A percentile compares a stretch with the other conserved stretches of the same genome.
These are phyloP conservation scores for Stylonectria norvegica DNA, from an alignment of 2,329 filamentous ascomycete genomes.

Conservation along the genomic window DNA sequence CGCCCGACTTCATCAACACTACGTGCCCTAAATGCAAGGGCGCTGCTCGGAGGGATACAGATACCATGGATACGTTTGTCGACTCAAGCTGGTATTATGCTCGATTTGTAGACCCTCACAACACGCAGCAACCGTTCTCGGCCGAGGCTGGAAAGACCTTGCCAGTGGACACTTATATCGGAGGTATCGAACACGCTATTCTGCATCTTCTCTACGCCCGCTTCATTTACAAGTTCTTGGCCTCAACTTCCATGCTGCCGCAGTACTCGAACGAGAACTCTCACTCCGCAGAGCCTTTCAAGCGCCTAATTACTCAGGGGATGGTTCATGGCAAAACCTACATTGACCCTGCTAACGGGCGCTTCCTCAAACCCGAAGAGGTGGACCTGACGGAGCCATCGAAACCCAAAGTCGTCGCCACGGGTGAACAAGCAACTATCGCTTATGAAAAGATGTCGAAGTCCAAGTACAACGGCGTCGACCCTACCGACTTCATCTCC, in stretches of 20 bases:
- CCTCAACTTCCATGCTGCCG: conserved; percentile 50
- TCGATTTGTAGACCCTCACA: conserved; percentile 71
- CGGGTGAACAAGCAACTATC: conserved; percentile 55
- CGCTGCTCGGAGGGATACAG: conserved; percentile 75
- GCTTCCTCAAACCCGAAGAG: conserved; percentile 74
- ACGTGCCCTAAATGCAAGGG: conserved; percentile 70
- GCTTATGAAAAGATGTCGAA: conserved; percentile 94
- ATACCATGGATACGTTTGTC: conserved; percentile 96
- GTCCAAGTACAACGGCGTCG: conserved; percentile 88
- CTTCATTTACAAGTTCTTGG: conserved; percentile 85
- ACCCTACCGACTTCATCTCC: conserved; percentile 68
- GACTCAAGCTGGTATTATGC: conserved; percentile 94
- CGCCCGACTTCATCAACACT: conserved; percentile 70
- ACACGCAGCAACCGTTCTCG: conserved; percentile 59
- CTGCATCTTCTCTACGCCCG: conserved; percentile 84
- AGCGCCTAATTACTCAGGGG: conserved; percentile 77
- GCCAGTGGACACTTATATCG: conserved; percentile 84
- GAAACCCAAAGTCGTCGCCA: conserved; percentile 59
- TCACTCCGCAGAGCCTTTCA: conserved; percentile 68
- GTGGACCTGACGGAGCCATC: conserved; percentile 59
- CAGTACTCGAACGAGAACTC: conserved; percentile 32
- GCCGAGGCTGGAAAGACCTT: conserved; percentile 56
- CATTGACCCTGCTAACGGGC: conserved; percentile 68
- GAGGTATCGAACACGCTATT: conserved; percentile 87
- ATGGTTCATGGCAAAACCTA: conserved; percentile 92